Conservation (phyloP, 768 basidiomycete species). For the Psilocybe cubensis region DNA sequence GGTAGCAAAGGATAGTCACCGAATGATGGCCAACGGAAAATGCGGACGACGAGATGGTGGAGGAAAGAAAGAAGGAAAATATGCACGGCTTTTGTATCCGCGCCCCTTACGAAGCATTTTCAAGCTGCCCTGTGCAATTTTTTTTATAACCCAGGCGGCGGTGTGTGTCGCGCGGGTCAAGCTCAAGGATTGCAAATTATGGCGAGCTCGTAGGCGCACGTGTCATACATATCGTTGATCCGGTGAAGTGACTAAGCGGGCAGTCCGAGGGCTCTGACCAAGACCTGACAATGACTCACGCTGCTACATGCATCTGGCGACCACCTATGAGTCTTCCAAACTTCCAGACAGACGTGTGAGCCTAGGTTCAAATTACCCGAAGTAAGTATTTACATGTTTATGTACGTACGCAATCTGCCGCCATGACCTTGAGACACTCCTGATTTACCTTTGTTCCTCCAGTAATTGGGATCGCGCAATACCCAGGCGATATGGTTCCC, state of each 20-base stretch:
- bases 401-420: background rate
- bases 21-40: background rate
- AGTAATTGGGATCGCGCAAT: background rate
- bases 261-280: background rate
- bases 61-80: slow-evolving; percentile 1
- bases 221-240: no score
- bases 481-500: background rate
- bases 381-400: background rate
- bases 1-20: background rate
- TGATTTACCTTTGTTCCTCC: background rate
- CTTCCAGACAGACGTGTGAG: background rate
- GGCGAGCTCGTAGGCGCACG: slow-evolving; percentile 26
- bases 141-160: background rate
- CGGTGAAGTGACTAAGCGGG: no score
- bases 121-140: background rate
- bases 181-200: slow-evolving; percentile 21
- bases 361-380: background rate
- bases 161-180: slow-evolving; percentile 12
- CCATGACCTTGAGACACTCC: no score
- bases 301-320: background rate
- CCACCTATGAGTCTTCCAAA: background rate
- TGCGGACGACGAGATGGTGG: background rate
- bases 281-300: background rate
- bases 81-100: slow-evolving; percentile 7
- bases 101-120: slow-evolving; percentile 2